Conservation (phyloP, 257 asterid species). For the Oldenlandia corymbosa region DNA sequence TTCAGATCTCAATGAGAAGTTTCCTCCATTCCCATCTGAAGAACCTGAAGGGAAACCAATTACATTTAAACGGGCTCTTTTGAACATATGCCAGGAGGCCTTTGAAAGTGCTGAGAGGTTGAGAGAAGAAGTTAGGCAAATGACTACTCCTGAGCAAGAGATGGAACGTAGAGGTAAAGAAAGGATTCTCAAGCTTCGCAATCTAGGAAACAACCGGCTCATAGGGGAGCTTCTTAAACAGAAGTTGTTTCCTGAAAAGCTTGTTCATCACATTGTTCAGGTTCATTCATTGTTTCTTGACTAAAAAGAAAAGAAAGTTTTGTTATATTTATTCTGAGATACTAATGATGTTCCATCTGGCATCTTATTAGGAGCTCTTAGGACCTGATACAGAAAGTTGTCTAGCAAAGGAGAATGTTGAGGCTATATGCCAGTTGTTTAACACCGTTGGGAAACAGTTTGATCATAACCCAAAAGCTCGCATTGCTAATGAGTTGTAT, state of each 20-base stretch:
- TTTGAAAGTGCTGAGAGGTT: slow-evolving; percentile 82
- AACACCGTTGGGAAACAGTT: slow-evolving; percentile 90
- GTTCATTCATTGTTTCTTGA: slow-evolving; percentile 31
- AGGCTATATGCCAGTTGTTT: slow-evolving; percentile 95
- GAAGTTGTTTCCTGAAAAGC: slow-evolving; percentile 91
- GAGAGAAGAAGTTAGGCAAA: slow-evolving; percentile 80
- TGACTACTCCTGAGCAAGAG: slow-evolving; percentile 88
- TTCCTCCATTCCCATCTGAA: slow-evolving; percentile 90
- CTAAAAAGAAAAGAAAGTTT: not conserved
- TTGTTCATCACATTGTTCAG: slow-evolving; percentile 97
- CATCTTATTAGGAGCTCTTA: slow-evolving; percentile 56
- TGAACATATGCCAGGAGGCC: slow-evolving; percentile 85
- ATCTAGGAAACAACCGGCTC: slow-evolving; percentile 91
- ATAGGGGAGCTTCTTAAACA: slow-evolving; percentile 98
- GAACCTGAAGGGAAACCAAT: slow-evolving; percentile 91
- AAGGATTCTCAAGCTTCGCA: slow-evolving; percentile 72
- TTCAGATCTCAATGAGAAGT: slow-evolving; percentile 75
- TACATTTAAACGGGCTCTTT: slow-evolving; percentile 73
- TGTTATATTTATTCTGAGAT: not conserved
- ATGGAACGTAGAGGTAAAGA: slow-evolving; percentile 83
- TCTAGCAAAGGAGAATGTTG: slow-evolving; percentile 94
- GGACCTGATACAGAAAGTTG: slow-evolving; percentile 59
- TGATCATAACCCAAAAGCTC: slow-evolving; percentile 69
- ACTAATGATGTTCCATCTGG: not conserved
- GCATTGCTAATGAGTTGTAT: slow-evolving; percentile 60